Evolutionary conservation across 257 asterid species (phyloP), one percentile per base, ranked within the genome.

Genomic region (Anisodus acutangulus): DNA sequence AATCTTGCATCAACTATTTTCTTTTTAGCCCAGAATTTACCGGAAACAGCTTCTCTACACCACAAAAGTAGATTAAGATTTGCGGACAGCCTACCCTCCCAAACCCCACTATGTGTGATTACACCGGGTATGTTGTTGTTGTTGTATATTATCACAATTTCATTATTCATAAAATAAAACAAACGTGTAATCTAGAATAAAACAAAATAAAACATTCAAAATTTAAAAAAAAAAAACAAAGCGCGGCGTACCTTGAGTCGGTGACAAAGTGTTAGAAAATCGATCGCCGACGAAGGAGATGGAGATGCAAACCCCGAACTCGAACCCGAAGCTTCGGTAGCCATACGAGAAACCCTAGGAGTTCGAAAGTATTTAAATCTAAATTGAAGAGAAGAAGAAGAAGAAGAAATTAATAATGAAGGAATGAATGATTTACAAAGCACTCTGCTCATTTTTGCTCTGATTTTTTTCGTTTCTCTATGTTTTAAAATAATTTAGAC

Each of bases 211-310:
- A 82, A 51, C 2, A 39, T 8, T 3, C 19, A 51, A 22, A n/a
- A n/a, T n/a, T n/a, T n/a, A n/a, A n/a, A n/a, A 19, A 41, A 4
- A 10, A 39, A 35, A 31, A 31, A 31, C 0, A 31, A 22, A 22
- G 37, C 15, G 4, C 47, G 8, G 57, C 26, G 78, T 15, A 95
- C 99, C 98, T 95, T 95, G 85, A 95, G 98, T 62, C 94, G 95
- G 89, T 91, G 98, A 86, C 98, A 94, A 17, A 95, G 98, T 12
- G 99, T 84, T 90, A 95, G 97, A 81, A 95, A 95, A 92, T 94
- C 98, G 43, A 95, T 92, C 84, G 97, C 96, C 35, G 98, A 91
- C 8, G 97, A 90, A 69, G 97, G 90, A 7, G 97, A 91, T 8
- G 93, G 92, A 3, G 97, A 88, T 12, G 91, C 31, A 3, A 91